Conservation (phyloP, 108 stramenopile species). For the Seminavis robusta region DNA sequence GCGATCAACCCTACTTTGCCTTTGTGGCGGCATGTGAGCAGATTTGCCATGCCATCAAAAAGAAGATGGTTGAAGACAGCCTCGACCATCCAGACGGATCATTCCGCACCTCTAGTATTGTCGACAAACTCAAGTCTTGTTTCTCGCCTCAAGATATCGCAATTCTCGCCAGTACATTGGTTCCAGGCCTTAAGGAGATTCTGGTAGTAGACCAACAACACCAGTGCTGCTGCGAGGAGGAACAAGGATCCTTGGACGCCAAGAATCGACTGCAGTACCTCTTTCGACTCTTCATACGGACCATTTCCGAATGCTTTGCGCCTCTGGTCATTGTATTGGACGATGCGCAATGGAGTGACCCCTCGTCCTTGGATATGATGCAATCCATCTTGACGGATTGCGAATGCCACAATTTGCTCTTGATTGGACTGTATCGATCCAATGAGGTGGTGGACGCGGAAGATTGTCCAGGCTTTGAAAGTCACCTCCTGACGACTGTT, state of each 20-base stretch:
- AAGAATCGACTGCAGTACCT: constrained; percentile 9
- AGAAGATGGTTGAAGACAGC: constrained; percentile 57
- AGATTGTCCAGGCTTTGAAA: no score
- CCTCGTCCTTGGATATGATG: constrained; percentile 39
- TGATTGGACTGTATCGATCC: constrained; percentile 13
- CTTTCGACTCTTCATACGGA: not conserved
- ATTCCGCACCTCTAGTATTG: constrained; percentile 35
- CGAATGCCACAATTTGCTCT: constrained; percentile 5
- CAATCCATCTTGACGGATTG: constrained; percentile 14
- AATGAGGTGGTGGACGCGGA: constrained; percentile 3
- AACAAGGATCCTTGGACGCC: no score
- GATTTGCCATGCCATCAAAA: no score
- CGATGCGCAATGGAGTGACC: constrained; percentile 63
- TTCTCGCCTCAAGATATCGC: no score
- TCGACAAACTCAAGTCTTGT: no score
- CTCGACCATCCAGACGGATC: constrained; percentile 68
- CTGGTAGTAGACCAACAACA: no score
- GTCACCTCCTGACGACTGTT: not conserved
- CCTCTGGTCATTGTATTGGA: constrained; percentile 39
- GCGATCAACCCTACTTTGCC: no score
- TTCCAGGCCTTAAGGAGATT: no score
- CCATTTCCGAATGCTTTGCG: not conserved
- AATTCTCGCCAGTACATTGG: no score
- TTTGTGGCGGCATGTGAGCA: no score
- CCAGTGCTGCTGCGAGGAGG: no score